Conservation (phyloP, 202 grass and related monocot species). For the Tripidium arundinaceum region DNA sequence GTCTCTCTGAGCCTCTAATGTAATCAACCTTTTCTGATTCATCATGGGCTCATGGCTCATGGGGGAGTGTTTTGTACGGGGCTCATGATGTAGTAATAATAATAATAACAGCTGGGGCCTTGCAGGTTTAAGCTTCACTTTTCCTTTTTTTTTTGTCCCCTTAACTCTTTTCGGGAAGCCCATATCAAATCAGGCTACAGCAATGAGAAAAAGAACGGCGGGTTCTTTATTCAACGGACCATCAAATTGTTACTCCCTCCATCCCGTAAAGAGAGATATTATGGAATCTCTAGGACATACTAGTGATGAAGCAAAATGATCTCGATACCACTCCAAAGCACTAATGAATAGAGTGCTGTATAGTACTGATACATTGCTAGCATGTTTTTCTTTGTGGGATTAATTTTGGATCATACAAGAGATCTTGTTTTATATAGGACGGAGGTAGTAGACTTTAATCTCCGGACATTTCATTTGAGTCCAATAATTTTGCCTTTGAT, state of each 20-base stretch:
- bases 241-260: too few species aligned
- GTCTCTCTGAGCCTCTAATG: conserved; percentile 24
- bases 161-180: neutral
- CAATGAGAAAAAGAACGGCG: neutral
- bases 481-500: neutral
- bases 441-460: too few species aligned
- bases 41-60: neutral
- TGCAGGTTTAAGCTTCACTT: neutral
- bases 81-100: neutral
- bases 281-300: too few species aligned
- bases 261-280: too few species aligned
- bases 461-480: neutral
- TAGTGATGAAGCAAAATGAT: neutral
- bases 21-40: neutral
- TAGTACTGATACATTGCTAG: too few species aligned
- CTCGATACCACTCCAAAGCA: neutral
- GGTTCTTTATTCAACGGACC: too few species aligned
- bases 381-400: neutral
- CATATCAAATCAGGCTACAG: neutral
- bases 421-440: neutral
- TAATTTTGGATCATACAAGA: neutral
- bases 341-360: neutral
- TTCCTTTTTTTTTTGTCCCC: neutral
- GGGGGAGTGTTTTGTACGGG: neutral
- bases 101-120: neutral